Evolutionary conservation across 805 yeast genomes (phyloP).

Genomic region (Pichia californica): DNA sequence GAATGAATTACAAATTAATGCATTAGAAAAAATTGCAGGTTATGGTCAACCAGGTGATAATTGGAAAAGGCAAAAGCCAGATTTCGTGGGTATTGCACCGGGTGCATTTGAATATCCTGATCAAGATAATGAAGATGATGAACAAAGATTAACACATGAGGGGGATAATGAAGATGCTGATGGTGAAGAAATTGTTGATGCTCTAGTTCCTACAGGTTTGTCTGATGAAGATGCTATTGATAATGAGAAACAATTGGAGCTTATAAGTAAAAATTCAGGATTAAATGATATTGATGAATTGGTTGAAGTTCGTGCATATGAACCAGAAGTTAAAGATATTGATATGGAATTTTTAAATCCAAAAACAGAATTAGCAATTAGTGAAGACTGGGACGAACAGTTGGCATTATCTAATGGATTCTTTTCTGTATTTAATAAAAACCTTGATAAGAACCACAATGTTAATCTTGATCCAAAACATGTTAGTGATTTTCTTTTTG

Average conservation of each 20-base stretch:
- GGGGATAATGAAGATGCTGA: slow-evolving; percentile 2
- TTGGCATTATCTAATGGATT: slow-evolving; percentile 45
- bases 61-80: slow-evolving; percentile 26
- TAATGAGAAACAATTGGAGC: slow-evolving; percentile 3
- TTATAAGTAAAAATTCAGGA: not conserved
- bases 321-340: slow-evolving; percentile 49
- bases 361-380: slow-evolving; percentile 41
- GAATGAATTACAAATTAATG: slow-evolving; percentile 13
- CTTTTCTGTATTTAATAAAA: slow-evolving; percentile 32
- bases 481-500: slow-evolving; percentile 19
- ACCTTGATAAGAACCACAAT: slow-evolving; percentile 12
- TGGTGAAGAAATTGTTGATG: slow-evolving; percentile 12
- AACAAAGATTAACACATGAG: slow-evolving; percentile 2
- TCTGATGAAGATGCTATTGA: slow-evolving; percentile 7
- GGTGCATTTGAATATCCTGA: slow-evolving; percentile 22
- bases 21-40: slow-evolving; percentile 19
- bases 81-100: slow-evolving; percentile 20
- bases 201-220: slow-evolving; percentile 3
- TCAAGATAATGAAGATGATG: not conserved
- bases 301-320: slow-evolving; percentile 60
- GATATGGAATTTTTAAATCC: slow-evolving; percentile 38
- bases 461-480: slow-evolving; percentile 15
- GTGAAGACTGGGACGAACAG: slow-evolving; percentile 62
- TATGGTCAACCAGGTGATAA: slow-evolving; percentile 12
- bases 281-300: slow-evolving; percentile 28